phyloP scores from a whole-genome alignment of 2,329 filamentous ascomycete genomes.

The Ceratocystiopsis minuta region DNA sequence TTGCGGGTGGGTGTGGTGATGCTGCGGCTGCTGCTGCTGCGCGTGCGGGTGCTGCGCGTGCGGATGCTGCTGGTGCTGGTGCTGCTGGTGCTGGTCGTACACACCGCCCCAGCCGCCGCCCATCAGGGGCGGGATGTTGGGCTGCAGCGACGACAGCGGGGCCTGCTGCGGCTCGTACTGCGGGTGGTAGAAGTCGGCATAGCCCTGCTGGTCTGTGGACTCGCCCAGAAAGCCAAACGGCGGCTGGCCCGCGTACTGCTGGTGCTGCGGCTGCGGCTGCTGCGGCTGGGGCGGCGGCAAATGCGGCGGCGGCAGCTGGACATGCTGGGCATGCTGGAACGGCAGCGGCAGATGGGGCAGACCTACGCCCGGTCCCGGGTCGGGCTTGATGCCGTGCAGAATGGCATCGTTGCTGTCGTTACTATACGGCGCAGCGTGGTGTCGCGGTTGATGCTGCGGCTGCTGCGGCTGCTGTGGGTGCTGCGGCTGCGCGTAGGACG shows the following conservation, averaged over 20 bases:
- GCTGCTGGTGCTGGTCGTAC: constrained; percentile 2
- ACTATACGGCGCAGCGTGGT: neutral
- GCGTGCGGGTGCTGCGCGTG: neutral
- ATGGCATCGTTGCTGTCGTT: neutral
- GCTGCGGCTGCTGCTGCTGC: neutral
- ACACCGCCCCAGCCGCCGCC: constrained; percentile 5
- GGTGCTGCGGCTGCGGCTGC: constrained; percentile 3
- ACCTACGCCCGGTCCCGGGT: neutral
- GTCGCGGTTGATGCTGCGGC: neutral
- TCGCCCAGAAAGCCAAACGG: no score
- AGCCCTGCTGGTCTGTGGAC: neutral
- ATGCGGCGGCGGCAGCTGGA: neutral
- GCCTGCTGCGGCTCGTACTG: neutral
- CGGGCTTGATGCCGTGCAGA: neutral
- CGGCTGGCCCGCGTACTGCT: neutral
- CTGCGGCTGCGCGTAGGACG: neutral
- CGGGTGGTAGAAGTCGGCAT: neutral
- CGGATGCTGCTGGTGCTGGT: constrained; percentile 2
- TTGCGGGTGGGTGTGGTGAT: constrained; percentile 1
- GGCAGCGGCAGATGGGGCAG: neutral
- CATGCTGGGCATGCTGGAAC: neutral
- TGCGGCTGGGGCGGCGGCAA: constrained; percentile 1
- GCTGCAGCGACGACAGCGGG: constrained; percentile 2
- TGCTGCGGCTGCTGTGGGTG: constrained; percentile 3
- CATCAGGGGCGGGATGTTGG: constrained; percentile 2